A percentile compares a stretch with the other conserved stretches of the same genome.
These are phyloP conservation scores for Coniochaeta sp. DNA, from an alignment of 2,329 filamentous ascomycete species.

Conservation along the genomic window DNA sequence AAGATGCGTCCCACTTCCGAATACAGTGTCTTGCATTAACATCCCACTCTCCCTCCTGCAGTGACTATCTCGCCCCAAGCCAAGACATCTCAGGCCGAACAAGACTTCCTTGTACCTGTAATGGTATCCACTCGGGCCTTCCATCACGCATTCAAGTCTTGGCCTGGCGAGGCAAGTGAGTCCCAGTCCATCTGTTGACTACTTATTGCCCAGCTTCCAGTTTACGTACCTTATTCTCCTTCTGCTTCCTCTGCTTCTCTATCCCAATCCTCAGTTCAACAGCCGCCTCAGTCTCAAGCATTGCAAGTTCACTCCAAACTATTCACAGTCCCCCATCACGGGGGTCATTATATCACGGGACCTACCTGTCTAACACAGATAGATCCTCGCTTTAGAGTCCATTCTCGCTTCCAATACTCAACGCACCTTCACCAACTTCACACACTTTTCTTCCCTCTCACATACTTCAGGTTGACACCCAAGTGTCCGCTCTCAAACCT, in stretches of 20 bases:
- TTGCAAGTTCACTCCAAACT: slow-evolving; percentile 3
- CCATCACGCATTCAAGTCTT: not conserved
- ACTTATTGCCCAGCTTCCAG: not conserved
- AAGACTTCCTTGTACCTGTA: not conserved
- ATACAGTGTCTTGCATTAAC: slow-evolving; percentile 4
- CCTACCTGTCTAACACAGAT: too few relatives aligned
- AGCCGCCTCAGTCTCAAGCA: not conserved
- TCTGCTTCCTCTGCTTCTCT: not conserved
- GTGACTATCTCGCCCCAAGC: not conserved
- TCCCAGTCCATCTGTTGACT: not conserved
- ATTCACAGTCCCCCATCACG: slow-evolving; percentile 13
- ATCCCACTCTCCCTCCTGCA: slow-evolving; percentile 4
- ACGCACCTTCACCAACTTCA: not conserved
- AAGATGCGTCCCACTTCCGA: not conserved
- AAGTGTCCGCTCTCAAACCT: not conserved
- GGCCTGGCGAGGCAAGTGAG: not conserved
- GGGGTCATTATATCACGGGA: slow-evolving; percentile 9
- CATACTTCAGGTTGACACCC: not conserved
- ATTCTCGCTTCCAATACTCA: not conserved
- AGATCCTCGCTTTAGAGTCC: not conserved
- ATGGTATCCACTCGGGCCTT: not conserved
- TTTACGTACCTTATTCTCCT: not conserved
- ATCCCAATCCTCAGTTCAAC: not conserved
- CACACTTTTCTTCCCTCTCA: not conserved
- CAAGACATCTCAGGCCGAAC: not conserved